Evolutionary conservation across 139 green algal genomes (phyloP).

Genomic region (Ostreobium quekettii): DNA sequence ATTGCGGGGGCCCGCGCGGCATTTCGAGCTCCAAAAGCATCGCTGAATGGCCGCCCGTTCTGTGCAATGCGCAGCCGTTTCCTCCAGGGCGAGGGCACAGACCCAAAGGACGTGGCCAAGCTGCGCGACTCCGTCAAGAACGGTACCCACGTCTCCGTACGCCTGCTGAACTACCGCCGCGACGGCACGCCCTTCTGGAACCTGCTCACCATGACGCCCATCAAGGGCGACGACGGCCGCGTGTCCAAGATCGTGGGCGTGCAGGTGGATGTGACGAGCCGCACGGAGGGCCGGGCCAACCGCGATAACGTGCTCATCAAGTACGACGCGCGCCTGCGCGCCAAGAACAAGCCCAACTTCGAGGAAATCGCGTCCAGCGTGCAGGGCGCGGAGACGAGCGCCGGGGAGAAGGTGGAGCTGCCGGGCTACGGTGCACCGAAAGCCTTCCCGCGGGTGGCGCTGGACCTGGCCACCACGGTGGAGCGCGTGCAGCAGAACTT

Average conservation of each 20-base stretch:
- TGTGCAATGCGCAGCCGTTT: slow-evolving; percentile 68
- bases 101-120: slow-evolving; percentile 74
- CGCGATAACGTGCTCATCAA: slow-evolving; percentile 71
- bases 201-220: slow-evolving; percentile 89
- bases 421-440: slow-evolving; percentile 35
- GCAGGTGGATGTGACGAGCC: slow-evolving; percentile 90
- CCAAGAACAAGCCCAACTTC: slow-evolving; percentile 68
- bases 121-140: slow-evolving; percentile 65
- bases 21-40: background rate
- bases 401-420: slow-evolving; percentile 10
- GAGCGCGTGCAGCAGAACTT: slow-evolving; percentile 99
- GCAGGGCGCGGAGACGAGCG: slow-evolving; percentile 38
- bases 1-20: background rate
- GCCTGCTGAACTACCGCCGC: slow-evolving; percentile 87
- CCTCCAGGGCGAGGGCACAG: slow-evolving; percentile 91
- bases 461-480: slow-evolving; percentile 95
- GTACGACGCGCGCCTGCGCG: slow-evolving; percentile 73
- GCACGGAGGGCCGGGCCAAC: slow-evolving; percentile 79
- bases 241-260: slow-evolving; percentile 88
- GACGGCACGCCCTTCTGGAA: slow-evolving; percentile 95
- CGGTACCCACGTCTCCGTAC: slow-evolving; percentile 50
- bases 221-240: slow-evolving; percentile 71
- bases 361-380: slow-evolving; percentile 68
- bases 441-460: slow-evolving; percentile 69
- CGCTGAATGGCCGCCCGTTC: background rate